A percentile compares a stretch with the other conserved stretches of the same genome.
Evolutionary conservation across 2,329 filamentous ascomycete species (phyloP).

Genomic region (Aureobasidium sp.): DNA sequence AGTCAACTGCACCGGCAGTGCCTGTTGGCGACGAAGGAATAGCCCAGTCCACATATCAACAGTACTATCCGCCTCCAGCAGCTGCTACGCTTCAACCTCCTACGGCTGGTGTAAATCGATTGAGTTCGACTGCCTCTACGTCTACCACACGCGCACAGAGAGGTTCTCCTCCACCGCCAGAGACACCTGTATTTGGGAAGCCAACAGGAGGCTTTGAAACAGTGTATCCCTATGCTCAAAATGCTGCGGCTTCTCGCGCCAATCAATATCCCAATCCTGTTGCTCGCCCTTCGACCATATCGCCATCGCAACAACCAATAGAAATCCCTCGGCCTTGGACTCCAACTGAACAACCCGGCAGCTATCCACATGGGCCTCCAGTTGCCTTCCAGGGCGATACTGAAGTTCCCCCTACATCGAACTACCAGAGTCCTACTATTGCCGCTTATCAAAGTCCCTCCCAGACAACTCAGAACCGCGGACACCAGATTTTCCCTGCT

Average conservation of each 20-base stretch:
- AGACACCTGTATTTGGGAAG: conserved; percentile 79
- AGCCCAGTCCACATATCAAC: conserved; percentile 34
- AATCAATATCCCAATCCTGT: conserved; percentile 60
- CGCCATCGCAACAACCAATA: conserved; percentile 31
- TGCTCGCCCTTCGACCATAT: conserved; percentile 38
- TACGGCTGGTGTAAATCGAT: conserved; percentile 51
- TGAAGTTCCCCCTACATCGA: conserved; percentile 46
- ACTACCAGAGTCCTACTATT: neutral
- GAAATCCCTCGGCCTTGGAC: conserved; percentile 72
- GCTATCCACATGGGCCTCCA: conserved; percentile 80
- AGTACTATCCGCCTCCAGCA: conserved; percentile 54
- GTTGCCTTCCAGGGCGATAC: conserved; percentile 84
- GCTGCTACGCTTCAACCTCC: conserved; percentile 41
- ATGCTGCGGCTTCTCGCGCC: conserved; percentile 71
- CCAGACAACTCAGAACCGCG: conserved; percentile 36
- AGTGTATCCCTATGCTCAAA: conserved; percentile 75
- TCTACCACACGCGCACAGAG: conserved; percentile 88
- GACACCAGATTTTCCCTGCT: conserved; percentile 11
- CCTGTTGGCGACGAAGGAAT: conserved; percentile 12
- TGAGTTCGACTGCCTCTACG: conserved; percentile 80
- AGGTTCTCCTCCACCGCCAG: conserved; percentile 89
- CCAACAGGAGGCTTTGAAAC: conserved; percentile 58
- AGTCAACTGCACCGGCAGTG: conserved; percentile 24
- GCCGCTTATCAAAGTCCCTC: conserved; percentile 35
- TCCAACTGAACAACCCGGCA: conserved; percentile 82